Conservation (phyloP, 1,139 yeast species). For the Nakaseomyces delphensis region DNA sequence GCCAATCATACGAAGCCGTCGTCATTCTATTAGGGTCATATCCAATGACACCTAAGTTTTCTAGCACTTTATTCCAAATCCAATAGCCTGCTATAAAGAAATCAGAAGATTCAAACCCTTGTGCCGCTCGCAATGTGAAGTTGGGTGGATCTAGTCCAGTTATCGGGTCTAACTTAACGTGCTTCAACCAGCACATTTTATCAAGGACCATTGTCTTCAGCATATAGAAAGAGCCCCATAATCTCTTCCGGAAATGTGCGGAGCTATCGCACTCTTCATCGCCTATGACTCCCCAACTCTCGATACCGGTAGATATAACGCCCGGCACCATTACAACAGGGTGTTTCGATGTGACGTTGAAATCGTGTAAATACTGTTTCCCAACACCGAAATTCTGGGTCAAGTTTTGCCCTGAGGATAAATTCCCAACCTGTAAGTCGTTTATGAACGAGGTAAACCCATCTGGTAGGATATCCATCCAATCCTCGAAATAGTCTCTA, state of each 20-base stretch:
- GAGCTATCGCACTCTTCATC: slow-evolving; percentile 73
- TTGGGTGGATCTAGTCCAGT: slow-evolving; percentile 91
- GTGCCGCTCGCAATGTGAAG: slow-evolving; percentile 77
- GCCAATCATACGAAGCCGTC: slow-evolving; percentile 94
- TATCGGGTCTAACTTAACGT: slow-evolving; percentile 76
- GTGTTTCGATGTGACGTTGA: slow-evolving; percentile 47
- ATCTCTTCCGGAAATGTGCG: slow-evolving; percentile 75
- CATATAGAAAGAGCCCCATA: slow-evolving; percentile 98
- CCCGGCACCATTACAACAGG: slow-evolving; percentile 95
- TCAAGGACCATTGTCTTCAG: slow-evolving; percentile 84
- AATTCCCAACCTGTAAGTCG: slow-evolving; percentile 39
- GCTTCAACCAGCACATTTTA: slow-evolving; percentile 88
- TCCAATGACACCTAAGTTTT: slow-evolving; percentile 87
- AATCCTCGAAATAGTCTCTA: slow-evolving; percentile 47
- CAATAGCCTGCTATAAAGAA: slow-evolving; percentile 95
- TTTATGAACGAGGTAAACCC: slow-evolving; percentile 52
- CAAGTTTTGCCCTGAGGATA: slow-evolving; percentile 36
- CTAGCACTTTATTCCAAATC: slow-evolving; percentile 95
- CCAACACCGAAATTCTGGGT: slow-evolving; percentile 90
- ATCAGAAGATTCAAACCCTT: slow-evolving; percentile 95
- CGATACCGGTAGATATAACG: slow-evolving; percentile 89
- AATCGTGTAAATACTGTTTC: slow-evolving; percentile 44
- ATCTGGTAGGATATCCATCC: slow-evolving; percentile 62
- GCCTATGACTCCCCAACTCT: slow-evolving; percentile 80
- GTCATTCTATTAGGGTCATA: slow-evolving; percentile 87